Percentiles rank a stretch among this genome's conserved stretches.
Conservation (phyloP, 352 stramenopile genomes). For the Phytophthora podocarpi region DNA sequence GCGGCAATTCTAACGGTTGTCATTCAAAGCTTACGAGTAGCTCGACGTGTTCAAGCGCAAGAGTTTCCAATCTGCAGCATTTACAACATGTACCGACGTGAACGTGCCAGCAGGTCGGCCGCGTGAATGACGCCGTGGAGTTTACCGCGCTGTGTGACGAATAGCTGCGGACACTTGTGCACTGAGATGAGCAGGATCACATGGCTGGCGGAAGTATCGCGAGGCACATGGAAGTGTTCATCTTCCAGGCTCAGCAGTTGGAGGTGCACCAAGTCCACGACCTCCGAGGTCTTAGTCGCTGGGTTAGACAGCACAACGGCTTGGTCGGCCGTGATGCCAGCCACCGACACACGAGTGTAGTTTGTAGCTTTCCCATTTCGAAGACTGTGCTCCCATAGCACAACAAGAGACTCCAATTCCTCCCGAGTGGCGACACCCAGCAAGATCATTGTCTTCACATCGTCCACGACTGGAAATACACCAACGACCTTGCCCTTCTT, state of each 20-base stretch:
- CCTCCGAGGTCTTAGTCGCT: conserved; percentile 27
- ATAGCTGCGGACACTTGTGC: conserved; percentile 76
- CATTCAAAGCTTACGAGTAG: conserved; percentile 15
- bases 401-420: conserved; percentile 65
- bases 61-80: conserved; percentile 4
- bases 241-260: conserved; percentile 68
- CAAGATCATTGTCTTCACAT: conserved; percentile 61
- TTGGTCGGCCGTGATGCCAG: conserved; percentile 33
- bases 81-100: conserved; percentile 61
- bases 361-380: conserved; percentile 14
- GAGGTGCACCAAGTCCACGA: conserved; percentile 64
- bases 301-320: conserved; percentile 39
- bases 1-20: conserved; percentile 27
- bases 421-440: conserved; percentile 63
- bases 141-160: conserved; percentile 74
- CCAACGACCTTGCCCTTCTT: conserved; percentile 44
- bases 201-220: conserved; percentile 68
- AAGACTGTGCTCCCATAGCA: conserved; percentile 62
- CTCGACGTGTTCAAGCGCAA: conserved; percentile 15
- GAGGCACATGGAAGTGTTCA: conserved; percentile 72
- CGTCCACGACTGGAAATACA: conserved; percentile 75
- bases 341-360: conserved; percentile 15
- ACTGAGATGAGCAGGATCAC: conserved; percentile 83
- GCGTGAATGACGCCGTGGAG: conserved; percentile 78
- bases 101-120: conserved; percentile 65